phyloP scores from a whole-genome alignment of 345 rosid species.

The Euphorbia tirucalli region DNA sequence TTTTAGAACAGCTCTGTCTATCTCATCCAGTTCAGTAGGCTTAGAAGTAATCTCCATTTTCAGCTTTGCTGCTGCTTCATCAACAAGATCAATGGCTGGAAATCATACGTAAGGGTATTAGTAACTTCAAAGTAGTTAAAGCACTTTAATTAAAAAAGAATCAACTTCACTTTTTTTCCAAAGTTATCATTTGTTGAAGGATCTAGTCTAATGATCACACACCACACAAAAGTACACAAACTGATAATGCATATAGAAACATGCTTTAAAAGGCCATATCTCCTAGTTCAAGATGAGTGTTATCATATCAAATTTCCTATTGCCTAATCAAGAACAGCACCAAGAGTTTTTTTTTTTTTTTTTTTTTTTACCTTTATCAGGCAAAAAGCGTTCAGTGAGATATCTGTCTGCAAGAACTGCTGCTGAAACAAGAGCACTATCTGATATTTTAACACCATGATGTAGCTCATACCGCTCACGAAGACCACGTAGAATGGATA shows the following conservation, averaged over 20 bases:
- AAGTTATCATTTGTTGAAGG: not conserved
- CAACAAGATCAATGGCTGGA: constrained; percentile 95
- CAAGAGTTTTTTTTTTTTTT: not conserved
- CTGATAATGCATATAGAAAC: no score
- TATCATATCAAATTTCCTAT: no score
- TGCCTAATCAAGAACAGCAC: not conserved
- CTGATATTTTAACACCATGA: constrained; percentile 92
- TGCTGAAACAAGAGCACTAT: constrained; percentile 83
- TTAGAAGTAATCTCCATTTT: constrained; percentile 98
- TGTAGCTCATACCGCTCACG: constrained; percentile 86
- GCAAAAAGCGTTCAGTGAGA: constrained; percentile 88
- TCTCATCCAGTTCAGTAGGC: constrained; percentile 87
- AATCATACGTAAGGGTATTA: constrained; percentile 18
- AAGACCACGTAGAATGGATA: constrained; percentile 86
- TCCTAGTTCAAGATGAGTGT: no score
- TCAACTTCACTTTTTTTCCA: not conserved
- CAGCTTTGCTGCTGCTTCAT: constrained; percentile 96
- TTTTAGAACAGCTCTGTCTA: constrained; percentile 80
- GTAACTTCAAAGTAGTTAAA: constrained; percentile 1
- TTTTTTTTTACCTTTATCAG: constrained; percentile 86
- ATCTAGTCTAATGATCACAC: no score
- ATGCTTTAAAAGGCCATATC: no score
- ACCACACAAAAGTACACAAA: not conserved
- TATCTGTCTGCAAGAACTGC: constrained; percentile 86
- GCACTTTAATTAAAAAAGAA: not conserved